A percentile compares a stretch with the other conserved stretches of the same genome.
Evolutionary conservation across 2,329 filamentous ascomycete species (phyloP).

Genomic region (Aureobasidium melanogenum): DNA sequence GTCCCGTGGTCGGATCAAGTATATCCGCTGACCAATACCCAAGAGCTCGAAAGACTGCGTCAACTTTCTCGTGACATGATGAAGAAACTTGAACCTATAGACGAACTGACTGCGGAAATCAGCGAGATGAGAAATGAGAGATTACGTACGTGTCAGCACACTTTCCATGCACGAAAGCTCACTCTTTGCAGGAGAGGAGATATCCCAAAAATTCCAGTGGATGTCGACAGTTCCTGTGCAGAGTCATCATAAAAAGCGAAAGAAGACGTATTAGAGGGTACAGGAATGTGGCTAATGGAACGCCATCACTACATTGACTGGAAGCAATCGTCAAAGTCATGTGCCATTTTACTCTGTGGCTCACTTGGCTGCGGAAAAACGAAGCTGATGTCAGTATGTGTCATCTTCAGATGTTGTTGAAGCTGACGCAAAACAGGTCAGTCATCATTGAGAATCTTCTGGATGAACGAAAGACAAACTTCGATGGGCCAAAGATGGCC

Average conservation of each 20-base stretch:
- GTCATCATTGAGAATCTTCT: neutral
- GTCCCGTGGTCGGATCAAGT: neutral
- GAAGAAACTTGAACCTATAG: neutral
- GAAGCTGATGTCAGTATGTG: neutral
- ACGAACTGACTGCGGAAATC: neutral
- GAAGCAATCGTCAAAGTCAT: neutral
- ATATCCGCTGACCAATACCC: neutral
- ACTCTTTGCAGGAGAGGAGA: neutral
- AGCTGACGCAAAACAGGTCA: neutral
- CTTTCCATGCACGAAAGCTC: neutral
- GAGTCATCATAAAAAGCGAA: neutral
- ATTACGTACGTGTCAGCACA: neutral
- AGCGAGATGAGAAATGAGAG: neutral
- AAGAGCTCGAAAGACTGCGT: neutral
- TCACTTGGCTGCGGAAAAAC: neutral
- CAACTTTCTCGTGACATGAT: neutral
- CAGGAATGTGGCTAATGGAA: neutral
- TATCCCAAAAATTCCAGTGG: neutral
- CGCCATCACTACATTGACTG: neutral
- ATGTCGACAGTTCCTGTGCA: neutral
- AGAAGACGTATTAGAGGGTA: neutral
- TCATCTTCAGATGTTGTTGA: neutral
- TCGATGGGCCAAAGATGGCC: neutral
- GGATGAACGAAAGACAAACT: neutral
- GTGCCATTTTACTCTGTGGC: neutral